Evolutionary conservation across 2,329 filamentous ascomycete genomes (phyloP), one percentile per base, ranked within the genome.

Genomic region (Knufia petricola): DNA sequence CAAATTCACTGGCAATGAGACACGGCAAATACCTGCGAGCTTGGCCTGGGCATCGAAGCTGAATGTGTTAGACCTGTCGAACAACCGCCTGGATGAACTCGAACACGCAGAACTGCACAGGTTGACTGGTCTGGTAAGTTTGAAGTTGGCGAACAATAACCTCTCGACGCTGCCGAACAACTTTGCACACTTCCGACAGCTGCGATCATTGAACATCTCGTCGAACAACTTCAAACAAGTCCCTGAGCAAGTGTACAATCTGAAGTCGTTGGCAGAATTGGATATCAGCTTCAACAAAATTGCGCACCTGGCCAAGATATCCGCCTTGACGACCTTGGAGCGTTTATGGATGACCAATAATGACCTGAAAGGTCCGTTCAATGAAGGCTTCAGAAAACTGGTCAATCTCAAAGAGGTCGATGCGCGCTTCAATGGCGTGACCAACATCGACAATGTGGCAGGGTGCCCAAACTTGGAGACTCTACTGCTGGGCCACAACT

Each of bases 261-360:
- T 98, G 17, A 80, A 80, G 55, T 88, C 84, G 37, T 69, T 98
- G 39, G 85, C 95, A 10, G 90, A 98, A 62, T 77, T 98, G 34
- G 92, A 98, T 60, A 80, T 98, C 62, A 96, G 90, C 64, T 98
- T 98, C 76, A 98, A 98, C 63, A 79, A 82, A 34, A 95, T 98
- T 53, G 78, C 78, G 9, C 77, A 72, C 47, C 70, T 98, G 6
- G 88, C 89, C 0, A 81, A 82, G 54, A 85, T 98, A 55, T 87
- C 88, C 4, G 79, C 81, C 48, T 69, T 98, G 50, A 79, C 75
- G 50, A 86, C 82, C 48, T 70, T 98, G 31, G 92, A 96, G 66
- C 82, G 89, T 55, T 77, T 98, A 24, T 87, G 92, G 69, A 90
- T 95, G 58, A 96, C 92, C 1, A 98, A 98, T 69, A 98, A 98